Base-by-base conservation (phyloP, 345 rosid species). In the Erucastrum elatum region DNA sequence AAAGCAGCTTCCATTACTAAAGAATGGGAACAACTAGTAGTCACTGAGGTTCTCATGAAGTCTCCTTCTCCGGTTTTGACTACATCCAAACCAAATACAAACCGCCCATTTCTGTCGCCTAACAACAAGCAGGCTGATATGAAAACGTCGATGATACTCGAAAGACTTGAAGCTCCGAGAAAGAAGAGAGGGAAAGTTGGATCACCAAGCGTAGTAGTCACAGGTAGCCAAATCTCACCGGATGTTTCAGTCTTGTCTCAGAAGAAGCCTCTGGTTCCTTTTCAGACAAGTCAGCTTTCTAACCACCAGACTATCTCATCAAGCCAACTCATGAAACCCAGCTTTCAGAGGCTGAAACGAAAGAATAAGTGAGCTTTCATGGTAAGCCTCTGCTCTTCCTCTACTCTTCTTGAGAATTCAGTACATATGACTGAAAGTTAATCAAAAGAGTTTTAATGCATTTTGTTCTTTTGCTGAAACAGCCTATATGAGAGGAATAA, bases 11-110 rank as follows among this genome's bases (percentile, higher is more conserved):
- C 83, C 17, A 87, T 88, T 51, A 76, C 90, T 46, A 90, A 94
- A 78, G 98, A 94, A 86, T 90, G 98, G 98, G 96, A 92, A 78
- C 93, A 85, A 79, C 84, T 94, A 46, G 86, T 90, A 73, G 90
- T 88, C 70, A 84, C 65, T 60, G 97, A 86, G 26, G 72, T 72
- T 77, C 86, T 83, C 30, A 73, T 66, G 60, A 81, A 71, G 78
- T 70, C 77, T 80, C 84, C 88, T 56, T 90, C 91, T 46, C 71
- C 85, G 29, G 80, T 81, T 75, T 39, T 34, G 72, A 71, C 90
- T 53, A 84, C 89, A 74, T 75, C 81, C 41, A 86, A 77, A 68
- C 64, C 66, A 56, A 82, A 81, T 35, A 26, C 33, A 49, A 41
- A 35, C 75, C 77, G 70, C 49, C 67, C 65, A 55, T 61, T 82